Conservation (phyloP, 352 stramenopile genomes). For the Globisporangium carolinianum region DNA sequence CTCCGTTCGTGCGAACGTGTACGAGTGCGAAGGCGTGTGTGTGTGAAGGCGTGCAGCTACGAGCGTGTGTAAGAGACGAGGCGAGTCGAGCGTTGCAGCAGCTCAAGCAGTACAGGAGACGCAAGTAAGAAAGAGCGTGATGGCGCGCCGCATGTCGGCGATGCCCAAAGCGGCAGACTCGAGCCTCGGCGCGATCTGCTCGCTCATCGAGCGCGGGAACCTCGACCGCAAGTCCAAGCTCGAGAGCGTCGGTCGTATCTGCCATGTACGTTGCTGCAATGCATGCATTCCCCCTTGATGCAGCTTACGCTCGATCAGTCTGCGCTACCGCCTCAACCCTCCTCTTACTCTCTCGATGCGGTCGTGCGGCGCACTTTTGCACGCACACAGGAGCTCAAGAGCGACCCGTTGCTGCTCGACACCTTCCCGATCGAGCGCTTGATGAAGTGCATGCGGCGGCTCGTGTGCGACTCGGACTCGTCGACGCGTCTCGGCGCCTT, state of each 20-base stretch:
- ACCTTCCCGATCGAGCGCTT: slow-evolving; percentile 74
- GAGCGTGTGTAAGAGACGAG: no score
- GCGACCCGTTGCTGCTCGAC: slow-evolving; percentile 76
- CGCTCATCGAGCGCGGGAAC: slow-evolving; percentile 74
- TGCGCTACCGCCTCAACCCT: no score
- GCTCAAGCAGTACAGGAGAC: background rate
- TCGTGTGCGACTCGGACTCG: slow-evolving; percentile 75
- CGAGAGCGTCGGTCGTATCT: slow-evolving; percentile 76
- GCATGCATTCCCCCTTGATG: background rate
- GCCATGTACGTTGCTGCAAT: slow-evolving; percentile 37
- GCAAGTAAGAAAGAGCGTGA: background rate
- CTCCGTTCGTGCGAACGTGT: no score
- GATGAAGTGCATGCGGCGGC: slow-evolving; percentile 69
- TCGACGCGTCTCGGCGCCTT: slow-evolving; percentile 69
- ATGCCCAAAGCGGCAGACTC: slow-evolving; percentile 11
- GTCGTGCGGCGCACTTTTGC: background rate
- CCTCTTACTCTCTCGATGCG: background rate
- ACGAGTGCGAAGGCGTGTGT: no score
- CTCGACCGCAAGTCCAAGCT: slow-evolving; percentile 86
- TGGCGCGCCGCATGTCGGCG: slow-evolving; percentile 14
- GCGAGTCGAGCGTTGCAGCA: no score
- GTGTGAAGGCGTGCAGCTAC: no score
- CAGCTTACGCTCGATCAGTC: no score
- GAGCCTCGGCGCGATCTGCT: slow-evolving; percentile 70
- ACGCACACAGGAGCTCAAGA: slow-evolving; percentile 66